phyloP scores from a whole-genome alignment of 495 filamentous ascomycete genomes.

The Cercophora samala region DNA sequence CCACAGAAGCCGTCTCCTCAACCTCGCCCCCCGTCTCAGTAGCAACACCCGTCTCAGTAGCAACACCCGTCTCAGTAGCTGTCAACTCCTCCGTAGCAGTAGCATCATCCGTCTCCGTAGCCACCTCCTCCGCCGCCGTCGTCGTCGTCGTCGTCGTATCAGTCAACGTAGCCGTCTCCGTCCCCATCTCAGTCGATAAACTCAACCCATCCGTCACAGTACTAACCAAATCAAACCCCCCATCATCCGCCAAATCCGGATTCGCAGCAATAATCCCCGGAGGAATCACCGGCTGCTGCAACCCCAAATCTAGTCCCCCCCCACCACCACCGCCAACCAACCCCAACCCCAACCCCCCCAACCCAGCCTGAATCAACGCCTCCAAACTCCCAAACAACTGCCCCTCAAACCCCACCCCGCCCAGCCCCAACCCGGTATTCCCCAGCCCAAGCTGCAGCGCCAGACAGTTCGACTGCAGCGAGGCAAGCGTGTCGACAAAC shows the following conservation, averaged over 20 bases:
- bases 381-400: background rate
- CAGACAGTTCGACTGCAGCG: background rate
- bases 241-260: background rate
- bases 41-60: background rate
- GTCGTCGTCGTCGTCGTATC: background rate
- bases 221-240: background rate
- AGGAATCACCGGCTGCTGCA: no score
- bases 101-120: background rate
- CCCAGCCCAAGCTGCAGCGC: background rate
- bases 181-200: background rate
- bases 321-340: background rate
- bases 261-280: background rate
- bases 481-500: slow-evolving; percentile 31
- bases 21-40: no score
- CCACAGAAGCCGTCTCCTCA: background rate
- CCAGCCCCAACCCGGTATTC: background rate
- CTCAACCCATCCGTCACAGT: background rate
- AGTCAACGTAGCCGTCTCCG: background rate
- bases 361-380: background rate
- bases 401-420: background rate
- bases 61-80: background rate
- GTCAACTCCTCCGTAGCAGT: background rate
- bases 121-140: background rate
- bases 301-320: no score
- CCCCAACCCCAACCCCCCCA: background rate